A percentile compares a stretch with the other conserved stretches of the same genome.
phyloP scores from a whole-genome alignment of 306 rosid genomes.

The Abrus pulchellus region DNA sequence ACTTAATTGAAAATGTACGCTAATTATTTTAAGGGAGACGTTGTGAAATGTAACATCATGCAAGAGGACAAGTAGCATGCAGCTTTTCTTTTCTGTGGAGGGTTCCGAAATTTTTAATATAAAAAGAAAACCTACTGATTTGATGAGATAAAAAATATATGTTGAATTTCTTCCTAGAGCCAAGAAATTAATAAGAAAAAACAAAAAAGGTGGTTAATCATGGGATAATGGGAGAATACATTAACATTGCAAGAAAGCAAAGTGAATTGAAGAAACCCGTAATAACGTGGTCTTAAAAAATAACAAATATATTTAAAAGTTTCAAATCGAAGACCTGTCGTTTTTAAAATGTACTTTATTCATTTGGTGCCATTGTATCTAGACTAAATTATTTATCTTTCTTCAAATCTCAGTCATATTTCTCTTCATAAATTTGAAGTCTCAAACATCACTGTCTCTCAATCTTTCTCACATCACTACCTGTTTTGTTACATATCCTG shows the following conservation, averaged over 20 bases:
- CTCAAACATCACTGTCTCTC: constrained; percentile 57
- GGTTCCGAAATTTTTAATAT: background rate
- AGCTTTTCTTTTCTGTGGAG: background rate
- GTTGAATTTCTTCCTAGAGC: constrained; percentile 15
- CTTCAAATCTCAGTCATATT: constrained; percentile 48
- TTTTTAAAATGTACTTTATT: constrained; percentile 66
- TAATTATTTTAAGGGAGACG: background rate
- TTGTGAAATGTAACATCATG: constrained; percentile 30
- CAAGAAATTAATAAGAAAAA: constrained; percentile 29
- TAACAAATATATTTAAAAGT: constrained; percentile 4
- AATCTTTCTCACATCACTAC: constrained; percentile 39
- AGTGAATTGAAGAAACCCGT: constrained; percentile 47
- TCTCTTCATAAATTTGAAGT: constrained; percentile 45
- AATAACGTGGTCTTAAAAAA: constrained; percentile 7
- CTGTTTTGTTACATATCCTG: constrained; percentile 38
- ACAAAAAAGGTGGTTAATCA: constrained; percentile 38
- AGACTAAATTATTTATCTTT: constrained; percentile 53
- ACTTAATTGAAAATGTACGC: background rate
- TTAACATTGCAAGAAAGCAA: constrained; percentile 42
- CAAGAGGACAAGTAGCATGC: background rate
- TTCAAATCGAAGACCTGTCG: constrained; percentile 52
- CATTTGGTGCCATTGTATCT: constrained; percentile 70
- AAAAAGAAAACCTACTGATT: background rate
- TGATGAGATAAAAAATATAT: background rate
- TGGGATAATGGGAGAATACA: constrained; percentile 45